Evolutionary conservation across 176 grass and related monocot species (phyloP), one percentile per base, ranked within the genome.

Genomic region (Coix lacrymajobi): DNA sequence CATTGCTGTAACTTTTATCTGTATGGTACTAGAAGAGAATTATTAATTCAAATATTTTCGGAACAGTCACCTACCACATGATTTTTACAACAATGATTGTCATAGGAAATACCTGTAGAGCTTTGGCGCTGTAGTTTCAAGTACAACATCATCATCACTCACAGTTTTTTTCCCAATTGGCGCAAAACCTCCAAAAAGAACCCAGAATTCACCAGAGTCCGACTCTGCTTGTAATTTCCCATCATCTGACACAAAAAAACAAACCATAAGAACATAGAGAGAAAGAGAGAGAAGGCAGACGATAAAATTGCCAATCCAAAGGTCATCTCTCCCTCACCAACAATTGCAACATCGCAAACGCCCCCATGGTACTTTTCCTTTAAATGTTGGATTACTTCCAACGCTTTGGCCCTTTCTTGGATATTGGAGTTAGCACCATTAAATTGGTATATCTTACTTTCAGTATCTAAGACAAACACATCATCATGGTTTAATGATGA

Each of bases 191-290:
- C 96, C 96, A 87, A 98, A 95, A 82, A 91, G 88, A 19, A 88
- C 92, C 96, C 96, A 98, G 79, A 98, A 98, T 84, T 98, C 96
- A 81, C 96, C 96, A 32, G 96, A 95, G 86, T 98, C 96, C 6
- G 88, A 91, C 73, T 95, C 92, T 69, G 89, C 92, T 84, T 91
- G 88, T 40, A 98, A 69, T 77, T 98, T 98, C 66, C 96, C 96
- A 87, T 98, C 96, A 69, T 98, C 96, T 98, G 79, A 63, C 61
- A 84, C 25, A 56, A 92, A 70, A 85, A 33, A 38, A 34, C 40
- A n/a, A n/a, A n/a, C 46, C 34, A 60, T 84, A 66, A 84, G 75
- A 75, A 54, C 45, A 94, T 56, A 75, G 0, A 94, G 62, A 75
- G 0, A 43, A 0, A 58, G 10, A 58, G 56, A 58, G 11, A 61